Conservation (phyloP, 2,329 filamentous ascomycete genomes). For the Fusarium sp. region DNA sequence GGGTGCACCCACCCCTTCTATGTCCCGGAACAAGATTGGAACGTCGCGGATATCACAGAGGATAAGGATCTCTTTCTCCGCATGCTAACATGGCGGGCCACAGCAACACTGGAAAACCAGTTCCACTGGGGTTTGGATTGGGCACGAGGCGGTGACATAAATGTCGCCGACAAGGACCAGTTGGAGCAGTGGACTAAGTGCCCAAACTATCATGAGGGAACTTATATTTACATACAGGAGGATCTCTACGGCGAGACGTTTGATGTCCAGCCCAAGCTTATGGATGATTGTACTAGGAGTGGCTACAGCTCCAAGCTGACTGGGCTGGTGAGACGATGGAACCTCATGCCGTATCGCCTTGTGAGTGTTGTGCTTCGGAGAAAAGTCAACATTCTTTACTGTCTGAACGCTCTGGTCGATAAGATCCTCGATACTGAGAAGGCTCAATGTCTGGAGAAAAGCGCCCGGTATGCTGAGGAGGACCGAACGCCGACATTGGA, state of each 20-base stretch:
- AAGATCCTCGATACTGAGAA: not conserved
- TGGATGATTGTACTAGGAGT: not conserved
- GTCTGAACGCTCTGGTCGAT: not conserved
- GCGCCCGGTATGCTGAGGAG: not conserved
- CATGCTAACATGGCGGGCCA: constrained; percentile 54
- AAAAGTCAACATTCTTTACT: not conserved
- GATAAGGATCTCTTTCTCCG: constrained; percentile 53
- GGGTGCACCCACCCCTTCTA: not conserved
- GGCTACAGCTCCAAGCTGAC: no score
- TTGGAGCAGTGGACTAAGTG: no score
- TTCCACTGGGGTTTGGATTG: constrained; percentile 46
- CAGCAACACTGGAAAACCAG: constrained; percentile 49
- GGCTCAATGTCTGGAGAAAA: not conserved
- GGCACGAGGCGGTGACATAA: no score
- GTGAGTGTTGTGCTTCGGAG: not conserved
- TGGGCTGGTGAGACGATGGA: no score
- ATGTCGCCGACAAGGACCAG: no score
- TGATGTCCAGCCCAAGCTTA: not conserved
- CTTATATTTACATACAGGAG: not conserved
- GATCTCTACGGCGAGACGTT: not conserved
- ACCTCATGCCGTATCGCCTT: not conserved
- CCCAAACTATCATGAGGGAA: no score
- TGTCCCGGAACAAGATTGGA: constrained; percentile 52
- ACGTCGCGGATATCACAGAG: constrained; percentile 54
- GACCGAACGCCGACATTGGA: not conserved